These are phyloP conservation scores for Spinacia oleracea DNA, from an alignment of 179 eudicot genomes.

Conservation along the genomic window DNA sequence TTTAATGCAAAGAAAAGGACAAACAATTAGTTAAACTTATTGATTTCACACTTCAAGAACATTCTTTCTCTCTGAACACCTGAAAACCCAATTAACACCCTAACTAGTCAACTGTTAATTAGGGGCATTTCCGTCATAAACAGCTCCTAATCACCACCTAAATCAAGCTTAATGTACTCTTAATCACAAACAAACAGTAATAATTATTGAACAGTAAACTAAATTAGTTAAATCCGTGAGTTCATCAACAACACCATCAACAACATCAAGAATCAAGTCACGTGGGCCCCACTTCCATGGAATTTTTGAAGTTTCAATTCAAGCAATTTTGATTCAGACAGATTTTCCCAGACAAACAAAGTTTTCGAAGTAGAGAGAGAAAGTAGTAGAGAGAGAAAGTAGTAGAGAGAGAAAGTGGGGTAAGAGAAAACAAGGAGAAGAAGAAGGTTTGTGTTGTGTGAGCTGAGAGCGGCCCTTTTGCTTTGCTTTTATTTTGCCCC, in stretches of 20 bases:
- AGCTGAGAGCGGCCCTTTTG: neutral
- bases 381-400: neutral
- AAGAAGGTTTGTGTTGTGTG: constrained; percentile 2
- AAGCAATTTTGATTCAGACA: constrained; percentile 2
- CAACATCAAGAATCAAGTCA: constrained; percentile 10
- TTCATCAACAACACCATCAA: neutral
- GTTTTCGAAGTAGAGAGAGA: constrained; percentile 1
- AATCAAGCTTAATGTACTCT: neutral
- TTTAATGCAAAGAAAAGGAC: constrained; percentile 4
- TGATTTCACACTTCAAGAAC: constrained; percentile 9
- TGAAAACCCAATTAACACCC: neutral
- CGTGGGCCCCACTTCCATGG: constrained; percentile 5
- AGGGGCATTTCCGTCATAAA: neutral
- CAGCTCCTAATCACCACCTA: neutral
- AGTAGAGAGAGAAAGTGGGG: neutral
- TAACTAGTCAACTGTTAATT: constrained; percentile 14
- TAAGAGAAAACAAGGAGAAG: neutral
- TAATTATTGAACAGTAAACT: neutral
- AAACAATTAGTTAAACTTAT: neutral
- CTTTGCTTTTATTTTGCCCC: neutral
- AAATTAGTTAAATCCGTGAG: neutral
- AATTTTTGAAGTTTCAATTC: constrained; percentile 17
- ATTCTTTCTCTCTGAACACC: neutral
- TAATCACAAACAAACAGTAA: neutral
- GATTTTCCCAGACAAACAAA: neutral